Base-by-base conservation (phyloP, 768 basidiomycete genomes). In the Phanerochaete carnosa region DNA sequence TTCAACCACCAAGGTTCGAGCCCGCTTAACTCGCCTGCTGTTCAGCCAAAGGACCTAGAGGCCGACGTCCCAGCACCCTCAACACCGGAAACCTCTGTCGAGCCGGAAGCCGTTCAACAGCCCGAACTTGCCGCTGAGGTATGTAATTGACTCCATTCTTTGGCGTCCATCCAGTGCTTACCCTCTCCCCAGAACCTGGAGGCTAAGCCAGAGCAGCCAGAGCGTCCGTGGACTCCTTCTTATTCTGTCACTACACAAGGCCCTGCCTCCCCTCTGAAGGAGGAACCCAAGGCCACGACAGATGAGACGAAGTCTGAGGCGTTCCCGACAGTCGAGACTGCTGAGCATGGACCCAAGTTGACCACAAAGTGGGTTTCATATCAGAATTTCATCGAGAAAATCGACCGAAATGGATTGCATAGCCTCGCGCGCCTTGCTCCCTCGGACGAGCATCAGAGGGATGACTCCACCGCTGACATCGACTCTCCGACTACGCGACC, bases 161-260 rank as follows among this genome's bases (percentile, higher is more conserved):
- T 11, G 33, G 33, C 11, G 9, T 53, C 19, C 6, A 19, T 23
- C n/a, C 35, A 7, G 2, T 13, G 33, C 11, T 46, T 1, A 23
- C 25, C 19, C 1, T 12, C 23, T 16, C 39, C 33, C 26, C 39
- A 47, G 55, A 29, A 45, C 5, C 25, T n/a, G 13, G 43, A 33
- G 15, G 25, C 53, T 29, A 45, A 55, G 33, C 25, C 57, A 19
- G 65, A 71, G 43, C 62, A 64, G 23, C 71, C 70, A 9, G 62
- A 62, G 47, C 66, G 74, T 2, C 74, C 76, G 4, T 76, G 74
- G 75, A 75, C 75, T 12, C 75, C 74, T 5, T 77, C 76, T 15
- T 77, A 77, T 57, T 70, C 74, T 9, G 75, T 76, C 11, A 73
- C 72, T 15, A 62, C 62, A 3, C 75, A 75, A 64, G 75, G 75